phyloP scores from a whole-genome alignment of 495 filamentous ascomycete species.

The Hypomontagnella submonticulosa region DNA sequence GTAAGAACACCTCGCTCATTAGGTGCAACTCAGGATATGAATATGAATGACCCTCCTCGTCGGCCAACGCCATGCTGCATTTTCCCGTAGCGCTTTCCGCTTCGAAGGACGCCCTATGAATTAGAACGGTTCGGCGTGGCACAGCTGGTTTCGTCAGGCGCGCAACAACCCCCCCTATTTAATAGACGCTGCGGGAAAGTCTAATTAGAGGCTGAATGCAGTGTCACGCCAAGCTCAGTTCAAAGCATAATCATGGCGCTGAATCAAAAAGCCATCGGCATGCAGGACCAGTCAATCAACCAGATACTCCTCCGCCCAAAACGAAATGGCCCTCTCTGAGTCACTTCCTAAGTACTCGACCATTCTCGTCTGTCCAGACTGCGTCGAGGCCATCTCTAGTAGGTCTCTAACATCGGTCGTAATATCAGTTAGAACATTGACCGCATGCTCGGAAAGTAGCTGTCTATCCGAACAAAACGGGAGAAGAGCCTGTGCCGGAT shows the following conservation, averaged over 20 bases:
- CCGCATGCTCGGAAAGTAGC: slow-evolving; percentile 54
- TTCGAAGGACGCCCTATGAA: neutral
- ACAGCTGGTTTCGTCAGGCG: slow-evolving; percentile 31
- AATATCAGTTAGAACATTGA: slow-evolving; percentile 62
- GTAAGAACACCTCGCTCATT: neutral
- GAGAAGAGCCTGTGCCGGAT: slow-evolving; percentile 53
- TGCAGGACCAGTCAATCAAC: slow-evolving; percentile 34
- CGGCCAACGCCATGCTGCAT: neutral
- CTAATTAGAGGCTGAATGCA: neutral
- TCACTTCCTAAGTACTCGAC: slow-evolving; percentile 51
- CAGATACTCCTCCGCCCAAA: slow-evolving; percentile 61
- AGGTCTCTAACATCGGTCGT: slow-evolving; percentile 60
- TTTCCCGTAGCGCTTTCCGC: neutral
- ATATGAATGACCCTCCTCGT: neutral
- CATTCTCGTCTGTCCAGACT: slow-evolving; percentile 50
- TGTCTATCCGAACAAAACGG: slow-evolving; percentile 56
- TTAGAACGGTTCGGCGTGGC: slow-evolving; percentile 17
- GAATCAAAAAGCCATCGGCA: neutral
- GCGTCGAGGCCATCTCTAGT: slow-evolving; percentile 51
- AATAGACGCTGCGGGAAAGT: neutral
- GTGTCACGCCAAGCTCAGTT: slow-evolving; percentile 12
- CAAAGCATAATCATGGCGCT: slow-evolving; percentile 18
- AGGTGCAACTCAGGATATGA: too few species aligned
- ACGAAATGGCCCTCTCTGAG: slow-evolving; percentile 51
- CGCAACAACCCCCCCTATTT: slow-evolving; percentile 9